phyloP scores from a whole-genome alignment of 2,329 filamentous ascomycete species.

The Myriosclerotinia curreyana region DNA sequence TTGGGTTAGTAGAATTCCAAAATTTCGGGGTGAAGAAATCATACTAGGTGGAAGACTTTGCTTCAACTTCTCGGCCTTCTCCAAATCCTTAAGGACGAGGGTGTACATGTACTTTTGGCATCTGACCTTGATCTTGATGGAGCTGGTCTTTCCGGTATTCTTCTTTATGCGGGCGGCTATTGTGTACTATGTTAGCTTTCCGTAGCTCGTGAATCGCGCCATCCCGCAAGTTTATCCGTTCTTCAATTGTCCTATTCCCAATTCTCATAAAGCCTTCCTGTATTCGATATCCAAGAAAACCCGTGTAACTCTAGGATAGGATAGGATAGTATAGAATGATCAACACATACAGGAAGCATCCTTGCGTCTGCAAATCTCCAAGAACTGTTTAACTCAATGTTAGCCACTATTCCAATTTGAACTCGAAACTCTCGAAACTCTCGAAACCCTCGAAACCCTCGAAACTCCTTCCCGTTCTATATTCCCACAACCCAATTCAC shows the following conservation, averaged over 20 bases:
- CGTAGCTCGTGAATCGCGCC: constrained; percentile 4
- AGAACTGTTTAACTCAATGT: constrained; percentile 62
- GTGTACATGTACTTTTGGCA: constrained; percentile 97
- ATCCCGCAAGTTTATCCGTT: constrained; percentile 1
- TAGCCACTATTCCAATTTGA: constrained; percentile 13
- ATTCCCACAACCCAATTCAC: background rate
- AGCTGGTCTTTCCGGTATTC: constrained; percentile 67
- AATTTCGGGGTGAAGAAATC: constrained; percentile 41
- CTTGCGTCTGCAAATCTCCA: constrained; percentile 99
- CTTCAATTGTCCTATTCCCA: constrained; percentile 1
- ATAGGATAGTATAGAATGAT: background rate
- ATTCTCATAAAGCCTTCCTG: constrained; percentile 5
- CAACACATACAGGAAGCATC: constrained; percentile 91
- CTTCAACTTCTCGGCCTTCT: constrained; percentile 99
- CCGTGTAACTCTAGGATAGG: background rate
- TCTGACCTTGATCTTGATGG: constrained; percentile 99
- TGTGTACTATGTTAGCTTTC: constrained; percentile 28
- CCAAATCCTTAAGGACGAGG: constrained; percentile 94
- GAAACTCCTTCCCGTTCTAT: background rate
- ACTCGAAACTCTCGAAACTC: background rate
- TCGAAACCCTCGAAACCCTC: too few relatives aligned
- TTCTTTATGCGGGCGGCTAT: constrained; percentile 92
- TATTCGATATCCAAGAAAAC: background rate
- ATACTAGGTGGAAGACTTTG: constrained; percentile 96
- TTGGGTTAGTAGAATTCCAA: constrained; percentile 16